A percentile compares a stretch with the other conserved stretches of the same genome.
Conservation (phyloP, 83 land plant genomes). For the Picea abies region DNA sequence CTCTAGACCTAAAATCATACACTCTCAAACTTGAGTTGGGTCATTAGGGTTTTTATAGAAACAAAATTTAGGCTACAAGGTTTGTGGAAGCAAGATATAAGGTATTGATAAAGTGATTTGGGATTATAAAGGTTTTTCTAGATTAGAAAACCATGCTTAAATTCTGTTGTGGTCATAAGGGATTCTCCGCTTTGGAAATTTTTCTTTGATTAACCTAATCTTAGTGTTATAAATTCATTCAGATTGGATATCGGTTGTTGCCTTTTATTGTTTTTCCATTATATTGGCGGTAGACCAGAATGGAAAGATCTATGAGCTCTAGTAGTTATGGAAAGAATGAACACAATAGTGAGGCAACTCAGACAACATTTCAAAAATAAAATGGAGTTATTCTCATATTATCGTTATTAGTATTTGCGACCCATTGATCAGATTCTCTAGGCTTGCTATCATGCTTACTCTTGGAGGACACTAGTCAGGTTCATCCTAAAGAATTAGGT, state of each 20-base stretch:
- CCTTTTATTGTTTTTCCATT: background rate
- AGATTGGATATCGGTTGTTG: background rate
- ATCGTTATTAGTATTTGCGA: slow-evolving; percentile 70
- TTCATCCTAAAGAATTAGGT: slow-evolving; percentile 88
- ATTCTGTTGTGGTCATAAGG: too few relatives aligned
- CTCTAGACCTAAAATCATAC: background rate
- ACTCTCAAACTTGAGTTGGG: too few relatives aligned
- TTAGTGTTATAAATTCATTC: background rate
- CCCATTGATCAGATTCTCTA: slow-evolving; percentile 82
- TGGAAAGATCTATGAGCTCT: slow-evolving; percentile 40
- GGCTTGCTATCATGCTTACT: slow-evolving; percentile 81
- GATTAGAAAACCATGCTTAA: background rate
- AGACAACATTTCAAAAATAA: slow-evolving; percentile 69
- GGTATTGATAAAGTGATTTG: background rate
- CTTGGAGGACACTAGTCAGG: slow-evolving; percentile 83
- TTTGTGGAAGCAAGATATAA: too few relatives aligned
- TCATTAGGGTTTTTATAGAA: too few relatives aligned
- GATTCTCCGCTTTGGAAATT: too few relatives aligned
- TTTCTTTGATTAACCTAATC: too few relatives aligned
- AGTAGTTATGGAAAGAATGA: slow-evolving; percentile 65
- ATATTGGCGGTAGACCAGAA: background rate
- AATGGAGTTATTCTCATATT: slow-evolving; percentile 72
- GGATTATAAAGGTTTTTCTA: background rate
- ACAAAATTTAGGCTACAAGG: too few relatives aligned
- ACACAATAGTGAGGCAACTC: slow-evolving; percentile 63